Base-by-base conservation (phyloP, 345 rosid species). In the Lepidium didymum region DNA sequence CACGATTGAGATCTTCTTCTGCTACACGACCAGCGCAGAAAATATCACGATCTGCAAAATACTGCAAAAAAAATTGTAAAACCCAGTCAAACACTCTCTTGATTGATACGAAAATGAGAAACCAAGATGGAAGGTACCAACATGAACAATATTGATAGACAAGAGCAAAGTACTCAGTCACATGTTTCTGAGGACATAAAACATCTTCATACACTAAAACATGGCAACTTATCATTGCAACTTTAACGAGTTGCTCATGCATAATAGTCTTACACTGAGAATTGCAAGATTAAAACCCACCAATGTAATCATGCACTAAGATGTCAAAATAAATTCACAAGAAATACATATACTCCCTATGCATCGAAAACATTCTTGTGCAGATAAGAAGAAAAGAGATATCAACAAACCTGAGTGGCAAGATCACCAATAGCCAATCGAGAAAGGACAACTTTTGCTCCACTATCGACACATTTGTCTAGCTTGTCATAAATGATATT, bases 11-110 rank as follows among this genome's bases (percentile, higher is more conserved):
- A 79, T 95, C 99, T 77, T 86, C 98, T 78, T 95, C 99, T 60
- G 92, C 75, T 59, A 95, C 98, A 65, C 99, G 99, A 55, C 98
- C 99, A 79, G 99, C 99, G 61, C 99, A 91, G 84, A 95, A 95
- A 54, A 95, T 87, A 82, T 95, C 98, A 49, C 98, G 84, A 77
- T 95, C 99, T 11, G 99, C 99, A 74, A 95, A 95, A 75, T 95
- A 92, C 99, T 95, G 91, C 74, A 12, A 61, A 18, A 73, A 58
- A 29, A 29, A 29, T 29, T 29, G 41, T n/a, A 53, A 73, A 58
- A 21, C 25, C 45, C 35, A 37, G 56, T 54, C 51, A 46, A 25
- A 7, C 38, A 50, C 47, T 49, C 25, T 40, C 13, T 41, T 19
- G 34, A 33, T 3, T 41, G 8, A 41, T 33, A 56, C 11, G 14